phyloP scores from a whole-genome alignment of 1,139 yeast genomes.

The Lodderomyces jiufengensis region DNA sequence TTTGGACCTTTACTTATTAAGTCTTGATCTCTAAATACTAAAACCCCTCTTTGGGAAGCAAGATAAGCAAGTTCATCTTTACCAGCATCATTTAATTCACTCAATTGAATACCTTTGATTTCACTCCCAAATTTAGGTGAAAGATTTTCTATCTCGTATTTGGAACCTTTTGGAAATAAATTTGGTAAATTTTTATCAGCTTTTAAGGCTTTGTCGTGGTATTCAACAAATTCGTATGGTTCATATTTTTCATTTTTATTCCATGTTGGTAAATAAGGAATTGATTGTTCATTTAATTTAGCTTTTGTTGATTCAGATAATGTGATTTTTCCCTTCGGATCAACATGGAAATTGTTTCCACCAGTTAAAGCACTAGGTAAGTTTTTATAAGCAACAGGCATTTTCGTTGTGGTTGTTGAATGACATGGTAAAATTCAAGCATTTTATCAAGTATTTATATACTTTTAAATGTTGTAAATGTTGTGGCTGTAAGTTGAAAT shows the following conservation, averaged over 20 bases:
- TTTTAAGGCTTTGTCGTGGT: constrained; percentile 50
- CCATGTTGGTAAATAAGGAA: constrained; percentile 52
- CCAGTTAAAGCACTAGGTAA: constrained; percentile 11
- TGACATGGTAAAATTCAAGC: neutral
- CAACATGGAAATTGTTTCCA: constrained; percentile 14
- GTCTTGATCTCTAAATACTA: constrained; percentile 65
- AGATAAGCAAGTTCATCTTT: constrained; percentile 64
- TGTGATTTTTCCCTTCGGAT: constrained; percentile 20
- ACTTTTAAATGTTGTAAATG: neutral
- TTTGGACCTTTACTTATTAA: constrained; percentile 55
- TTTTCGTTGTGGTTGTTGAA: neutral
- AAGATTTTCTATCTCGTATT: constrained; percentile 31
- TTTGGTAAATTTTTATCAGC: constrained; percentile 56
- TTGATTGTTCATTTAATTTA: constrained; percentile 20
- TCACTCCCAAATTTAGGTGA: constrained; percentile 70
- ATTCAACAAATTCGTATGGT: constrained; percentile 47
- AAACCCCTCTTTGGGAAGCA: constrained; percentile 66
- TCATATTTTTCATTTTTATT: constrained; percentile 38
- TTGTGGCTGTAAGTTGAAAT: constrained; percentile 3
- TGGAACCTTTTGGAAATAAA: constrained; percentile 41
- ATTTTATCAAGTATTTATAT: neutral
- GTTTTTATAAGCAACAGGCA: constrained; percentile 14
- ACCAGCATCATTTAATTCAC: constrained; percentile 47
- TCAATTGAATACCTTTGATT: constrained; percentile 55
- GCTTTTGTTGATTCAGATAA: constrained; percentile 17